These are phyloP conservation scores for Xylaria intraflava DNA, from an alignment of 495 filamentous ascomycete genomes.

Conservation along the genomic window DNA sequence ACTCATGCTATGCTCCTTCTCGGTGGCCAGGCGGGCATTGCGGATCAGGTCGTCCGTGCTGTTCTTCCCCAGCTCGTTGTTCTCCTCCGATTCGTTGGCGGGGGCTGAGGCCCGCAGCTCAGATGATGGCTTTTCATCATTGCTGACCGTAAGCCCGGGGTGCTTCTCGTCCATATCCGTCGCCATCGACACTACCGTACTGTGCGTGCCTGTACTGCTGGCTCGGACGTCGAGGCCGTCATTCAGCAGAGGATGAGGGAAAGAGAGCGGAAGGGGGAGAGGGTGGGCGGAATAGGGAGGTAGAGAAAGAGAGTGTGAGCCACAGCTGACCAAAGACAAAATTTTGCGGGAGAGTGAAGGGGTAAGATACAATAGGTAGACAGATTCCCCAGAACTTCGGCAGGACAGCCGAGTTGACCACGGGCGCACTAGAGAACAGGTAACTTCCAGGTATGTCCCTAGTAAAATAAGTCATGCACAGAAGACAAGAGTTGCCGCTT, in stretches of 20 bases:
- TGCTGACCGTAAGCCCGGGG: conserved; percentile 6
- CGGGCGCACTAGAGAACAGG: too few species aligned
- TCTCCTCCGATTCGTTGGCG: conserved; percentile 12
- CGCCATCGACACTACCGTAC: background rate
- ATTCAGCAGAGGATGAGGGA: background rate
- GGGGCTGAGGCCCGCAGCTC: conserved; percentile 7
- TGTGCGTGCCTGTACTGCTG: background rate
- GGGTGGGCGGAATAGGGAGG: too few species aligned
- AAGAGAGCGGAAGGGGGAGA: too few species aligned
- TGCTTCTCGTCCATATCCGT: conserved; percentile 6
- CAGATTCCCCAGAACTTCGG: background rate
- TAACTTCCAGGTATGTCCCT: too few species aligned
- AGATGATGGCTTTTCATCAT: conserved; percentile 10
- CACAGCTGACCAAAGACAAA: too few species aligned
- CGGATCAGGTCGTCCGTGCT: conserved; percentile 37
- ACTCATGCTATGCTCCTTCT: conserved; percentile 51
- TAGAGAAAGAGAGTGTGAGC: too few species aligned
- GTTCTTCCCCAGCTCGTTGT: conserved; percentile 16
- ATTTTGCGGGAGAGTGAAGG: too few species aligned
- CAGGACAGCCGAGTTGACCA: background rate
- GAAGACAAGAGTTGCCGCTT: background rate
- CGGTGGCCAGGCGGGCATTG: conserved; percentile 39
- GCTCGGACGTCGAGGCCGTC: background rate
- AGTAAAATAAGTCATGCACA: too few species aligned
- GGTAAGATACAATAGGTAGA: background rate